Evolutionary conservation across 2,329 filamentous ascomycete species (phyloP).

Genomic region (Colletotrichum phormii): DNA sequence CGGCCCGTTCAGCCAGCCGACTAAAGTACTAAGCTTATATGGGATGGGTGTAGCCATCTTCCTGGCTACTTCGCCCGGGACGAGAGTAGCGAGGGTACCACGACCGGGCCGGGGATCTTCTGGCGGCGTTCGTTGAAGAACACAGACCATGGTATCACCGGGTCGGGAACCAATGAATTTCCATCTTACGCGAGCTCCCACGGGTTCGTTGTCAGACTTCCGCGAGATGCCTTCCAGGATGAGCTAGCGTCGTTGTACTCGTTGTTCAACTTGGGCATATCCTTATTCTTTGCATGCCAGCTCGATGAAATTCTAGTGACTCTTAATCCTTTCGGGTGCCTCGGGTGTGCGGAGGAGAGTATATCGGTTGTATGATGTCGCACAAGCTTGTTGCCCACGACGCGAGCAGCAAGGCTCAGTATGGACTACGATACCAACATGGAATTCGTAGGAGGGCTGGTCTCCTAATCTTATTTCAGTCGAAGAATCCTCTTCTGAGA

Average conservation of each 20-base stretch:
- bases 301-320: neutral
- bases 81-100: conserved; percentile 8
- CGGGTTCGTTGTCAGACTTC: conserved; percentile 24
- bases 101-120: conserved; percentile 1
- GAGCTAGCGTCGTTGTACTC: conserved; percentile 15
- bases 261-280: neutral
- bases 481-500: too few species aligned
- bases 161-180: conserved; percentile 30
- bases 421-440: neutral
- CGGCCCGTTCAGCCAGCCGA: neutral
- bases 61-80: neutral
- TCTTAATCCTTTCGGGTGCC: neutral
- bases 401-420: neutral
- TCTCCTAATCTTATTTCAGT: neutral
- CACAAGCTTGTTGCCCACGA: neutral
- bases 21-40: conserved; percentile 27
- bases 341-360: neutral
- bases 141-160: conserved; percentile 24
- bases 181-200: conserved; percentile 33
- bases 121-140: conserved; percentile 11
- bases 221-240: neutral
- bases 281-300: neutral
- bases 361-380: neutral
- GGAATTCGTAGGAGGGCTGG: neutral
- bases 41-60: neutral